These are phyloP conservation scores for Decorospora gaudefroyi DNA, from an alignment of 2,329 filamentous ascomycete species.

Conservation along the genomic window DNA sequence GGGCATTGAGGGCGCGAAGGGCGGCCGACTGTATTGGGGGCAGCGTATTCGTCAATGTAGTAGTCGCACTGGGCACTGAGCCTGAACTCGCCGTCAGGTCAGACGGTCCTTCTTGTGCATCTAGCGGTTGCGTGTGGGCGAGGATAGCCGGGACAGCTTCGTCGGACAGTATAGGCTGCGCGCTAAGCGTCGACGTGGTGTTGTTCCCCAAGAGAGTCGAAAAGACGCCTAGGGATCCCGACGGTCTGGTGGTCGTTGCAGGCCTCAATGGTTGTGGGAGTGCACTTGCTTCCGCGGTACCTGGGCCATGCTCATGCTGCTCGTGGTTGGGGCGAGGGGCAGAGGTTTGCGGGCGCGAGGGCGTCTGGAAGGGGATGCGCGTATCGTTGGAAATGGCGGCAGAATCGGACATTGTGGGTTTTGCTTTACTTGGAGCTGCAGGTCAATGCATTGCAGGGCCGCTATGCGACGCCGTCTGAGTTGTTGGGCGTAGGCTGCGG, in stretches of 20 bases:
- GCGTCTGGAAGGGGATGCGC: slow-evolving; percentile 33
- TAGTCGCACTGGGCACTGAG: slow-evolving; percentile 45
- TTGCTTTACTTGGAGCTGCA: slow-evolving; percentile 43
- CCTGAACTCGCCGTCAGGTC: slow-evolving; percentile 41
- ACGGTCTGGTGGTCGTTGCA: slow-evolving; percentile 44
- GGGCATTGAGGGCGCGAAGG: slow-evolving; percentile 47
- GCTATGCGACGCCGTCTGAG: slow-evolving; percentile 40
- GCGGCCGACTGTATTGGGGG: slow-evolving; percentile 46
- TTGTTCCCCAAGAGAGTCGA: slow-evolving; percentile 40
- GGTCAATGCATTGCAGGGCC: slow-evolving; percentile 48
- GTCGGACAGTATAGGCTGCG: slow-evolving; percentile 19
- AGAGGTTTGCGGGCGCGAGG: slow-evolving; percentile 20
- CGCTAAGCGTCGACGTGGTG: slow-evolving; percentile 25
- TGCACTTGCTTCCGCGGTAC: slow-evolving; percentile 26
- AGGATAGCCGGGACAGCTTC: slow-evolving; percentile 31
- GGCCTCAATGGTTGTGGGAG: slow-evolving; percentile 43
- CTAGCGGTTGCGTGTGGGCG: slow-evolving; percentile 37
- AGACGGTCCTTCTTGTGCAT: slow-evolving; percentile 35
- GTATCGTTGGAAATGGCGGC: slow-evolving; percentile 31
- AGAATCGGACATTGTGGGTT: slow-evolving; percentile 41
- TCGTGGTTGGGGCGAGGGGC: slow-evolving; percentile 26
- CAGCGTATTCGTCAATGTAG: slow-evolving; percentile 45
- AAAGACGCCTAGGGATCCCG: slow-evolving; percentile 39
- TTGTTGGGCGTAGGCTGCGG: slow-evolving; percentile 43
- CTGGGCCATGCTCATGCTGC: slow-evolving; percentile 26